Evolutionary conservation across 1,139 yeast species (phyloP).

Genomic region (Casaregolazyma lundiana): DNA sequence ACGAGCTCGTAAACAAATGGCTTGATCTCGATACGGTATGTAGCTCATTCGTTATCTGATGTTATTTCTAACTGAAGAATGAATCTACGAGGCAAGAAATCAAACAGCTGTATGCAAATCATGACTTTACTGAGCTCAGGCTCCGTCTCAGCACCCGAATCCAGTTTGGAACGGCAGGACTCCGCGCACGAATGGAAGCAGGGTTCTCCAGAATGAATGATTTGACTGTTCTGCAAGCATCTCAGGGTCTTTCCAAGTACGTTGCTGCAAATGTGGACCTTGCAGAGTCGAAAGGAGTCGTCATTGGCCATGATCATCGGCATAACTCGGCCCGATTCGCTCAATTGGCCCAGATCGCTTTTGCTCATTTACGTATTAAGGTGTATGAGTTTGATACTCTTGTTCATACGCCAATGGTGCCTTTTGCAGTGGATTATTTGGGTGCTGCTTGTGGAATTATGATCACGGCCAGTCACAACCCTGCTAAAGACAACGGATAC

Average conservation of each 20-base stretch:
- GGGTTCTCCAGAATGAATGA: conserved; percentile 89
- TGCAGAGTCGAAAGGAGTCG: conserved; percentile 46
- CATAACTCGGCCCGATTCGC: conserved; percentile 78
- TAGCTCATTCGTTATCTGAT: not conserved
- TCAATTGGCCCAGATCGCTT: conserved; percentile 69
- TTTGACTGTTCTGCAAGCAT: conserved; percentile 83
- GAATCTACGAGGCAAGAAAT: conserved; percentile 56
- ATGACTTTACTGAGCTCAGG: conserved; percentile 45
- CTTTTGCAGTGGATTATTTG: conserved; percentile 67
- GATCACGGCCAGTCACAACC: conserved; percentile 97
- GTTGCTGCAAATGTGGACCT: conserved; percentile 36
- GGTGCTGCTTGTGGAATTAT: conserved; percentile 79
- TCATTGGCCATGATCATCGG: conserved; percentile 90
- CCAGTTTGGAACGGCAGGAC: conserved; percentile 91
- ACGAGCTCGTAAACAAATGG: conserved; percentile 47
- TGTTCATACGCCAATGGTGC: conserved; percentile 91
- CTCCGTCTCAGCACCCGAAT: conserved; percentile 52
- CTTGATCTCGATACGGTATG: conserved; percentile 40
- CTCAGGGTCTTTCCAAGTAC: conserved; percentile 81
- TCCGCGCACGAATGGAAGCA: conserved; percentile 82
- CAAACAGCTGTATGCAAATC: conserved; percentile 37
- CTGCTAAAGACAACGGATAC: conserved; percentile 89
- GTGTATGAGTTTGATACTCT: conserved; percentile 51
- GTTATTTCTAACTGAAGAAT: conserved; percentile 32
- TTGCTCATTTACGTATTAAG: conserved; percentile 59